Evolutionary conservation across 768 basidiomycete species (phyloP), one percentile per base, ranked within the genome.

Genomic region (Terana coerulea): DNA sequence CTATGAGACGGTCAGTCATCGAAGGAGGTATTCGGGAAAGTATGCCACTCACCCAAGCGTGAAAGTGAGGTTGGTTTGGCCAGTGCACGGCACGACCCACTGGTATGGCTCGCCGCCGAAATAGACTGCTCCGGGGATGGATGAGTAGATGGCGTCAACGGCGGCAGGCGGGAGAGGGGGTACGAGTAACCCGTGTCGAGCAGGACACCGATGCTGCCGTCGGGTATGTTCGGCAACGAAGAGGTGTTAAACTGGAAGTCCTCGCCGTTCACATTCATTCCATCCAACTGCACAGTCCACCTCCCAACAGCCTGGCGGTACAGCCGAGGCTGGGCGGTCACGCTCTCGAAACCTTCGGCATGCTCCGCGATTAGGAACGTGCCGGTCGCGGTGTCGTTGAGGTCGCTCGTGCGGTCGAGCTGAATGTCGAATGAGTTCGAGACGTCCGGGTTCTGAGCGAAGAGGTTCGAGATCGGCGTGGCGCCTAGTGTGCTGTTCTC

Each of bases 231-330:
- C 0, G 31, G 25, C 11, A 63, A 53, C 11, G 50, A 43, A 35
- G 56, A 57, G 49, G 47, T 5, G 49, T 59, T 78, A 19, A 88
- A 82, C 33, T 73, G 60, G 41, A 77, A 67, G 26, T 75, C 73
- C 33, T 72, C 70, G 22, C 73, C 72, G 43, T 83, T 83, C 11
- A 88, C 72, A 42, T 82, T 74, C 59, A 68, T 65, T 25, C 52
- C 57, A 54, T 67, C 67, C 53, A 65, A 43, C 11, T 60, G 51
- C 25, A 61, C 55, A 34, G 59, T 61, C 68, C 69, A 71, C 21
- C 87, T 76, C 17, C 57, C 52, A 17, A 26, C 25, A 28, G 48
- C 49, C 34, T 53, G 34, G 8, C 88, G 88, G 9, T 51, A 46
- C 14, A 66, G 58, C 50, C 54, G 48, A 26, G 62, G 59, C 34